Base-by-base conservation (phyloP, 1,284 basidiomycete genomes). In the Pseudozyma pruni region DNA sequence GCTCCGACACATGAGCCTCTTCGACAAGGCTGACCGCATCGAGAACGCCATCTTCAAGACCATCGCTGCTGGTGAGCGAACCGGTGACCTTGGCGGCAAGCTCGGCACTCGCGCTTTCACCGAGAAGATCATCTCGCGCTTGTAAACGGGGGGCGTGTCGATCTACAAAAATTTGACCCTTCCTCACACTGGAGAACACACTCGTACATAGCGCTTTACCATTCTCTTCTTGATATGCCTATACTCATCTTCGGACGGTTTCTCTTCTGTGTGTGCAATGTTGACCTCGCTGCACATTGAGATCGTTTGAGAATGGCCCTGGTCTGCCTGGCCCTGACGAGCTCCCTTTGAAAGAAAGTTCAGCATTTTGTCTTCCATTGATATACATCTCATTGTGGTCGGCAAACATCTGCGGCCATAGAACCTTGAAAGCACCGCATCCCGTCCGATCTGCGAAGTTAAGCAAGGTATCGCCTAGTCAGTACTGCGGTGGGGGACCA, bases 1-100 rank as follows among this genome's bases (percentile, higher is more conserved):
- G 80, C 70, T 81, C 80, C 92, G 93, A 85, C 94, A 97, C 87
- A 97, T 99, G 96, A 89, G 89, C 82, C 86, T 98, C 73, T 87
- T 88, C 82, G 88, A 91, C 67, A 87, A 93, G 82, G 96, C 95
- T 32, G 86, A 88, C 81, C 91, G 89, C 84, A 98, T 99, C 78
- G 94, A 98, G 86, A 89, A 89, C 83, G 96, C 96, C 61, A 89
- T 80, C 55, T 61, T 79, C 72, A 76, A 56, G 66, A 63, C 47
- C 54, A 80, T 82, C 52, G 74, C 78, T 35, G 60, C 68, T 25
- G 77, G 77, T 52, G 73, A 76, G 60, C 63, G 78, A 11, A 79
- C 75, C 10, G 74, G 75, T 33, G 78, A 79, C 53, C 69, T 78
- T 13, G 80, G 80, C 22, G 79, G 80, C 35, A 72, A 75, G 61